Evolutionary conservation across 352 stramenopile genomes (phyloP), one percentile per base, ranked within the genome.

Genomic region (Pythium myriotylum): DNA sequence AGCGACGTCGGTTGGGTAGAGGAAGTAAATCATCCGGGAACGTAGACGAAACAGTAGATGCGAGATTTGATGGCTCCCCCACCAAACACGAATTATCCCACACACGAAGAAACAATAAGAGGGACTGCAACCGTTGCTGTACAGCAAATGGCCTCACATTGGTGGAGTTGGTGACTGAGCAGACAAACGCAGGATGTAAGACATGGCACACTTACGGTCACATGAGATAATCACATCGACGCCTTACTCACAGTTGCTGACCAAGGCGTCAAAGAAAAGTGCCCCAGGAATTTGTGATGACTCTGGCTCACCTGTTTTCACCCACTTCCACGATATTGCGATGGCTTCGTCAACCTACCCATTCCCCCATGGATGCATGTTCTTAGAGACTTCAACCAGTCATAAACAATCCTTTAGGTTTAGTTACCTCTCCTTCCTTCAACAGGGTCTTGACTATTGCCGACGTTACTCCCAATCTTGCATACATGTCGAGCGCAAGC

Each of bases 401-500:
- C 8, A 14, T 17, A 43, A 67, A 62, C 9, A 22, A 47, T 2
- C 19, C 12, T 8, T 1, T 29, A 14, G 6, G 33, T 40, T 40
- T 40, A 8, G 23, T 43, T 70, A 87, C 79, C 69, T 87, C 70
- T 43, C 71, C 78, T 6, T 72, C 29, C 17, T 76, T 62, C 50
- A 92, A 68, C 47, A 89, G 65, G 3, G 74, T 76, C 33, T 67
- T 62, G 27, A 92, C 61, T 33, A 91, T 65, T 19, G 73, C 42
- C 23, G 57, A 62, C 47, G 80, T 76, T 3, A 74, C 73, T 6
- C 76, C 73, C 4, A 91, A 53, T 0, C 80, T 78, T 39, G 73
- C 86, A 49, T 87, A 84, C 82, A 91, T 91, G 33, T 89, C 78
- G 54, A 89, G 32, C 0, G 76, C 80, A 12, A 86, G 55, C 70